These are phyloP conservation scores for Ceratocystis smalleyi DNA, from an alignment of 2,329 filamentous ascomycete species.

Conservation along the genomic window DNA sequence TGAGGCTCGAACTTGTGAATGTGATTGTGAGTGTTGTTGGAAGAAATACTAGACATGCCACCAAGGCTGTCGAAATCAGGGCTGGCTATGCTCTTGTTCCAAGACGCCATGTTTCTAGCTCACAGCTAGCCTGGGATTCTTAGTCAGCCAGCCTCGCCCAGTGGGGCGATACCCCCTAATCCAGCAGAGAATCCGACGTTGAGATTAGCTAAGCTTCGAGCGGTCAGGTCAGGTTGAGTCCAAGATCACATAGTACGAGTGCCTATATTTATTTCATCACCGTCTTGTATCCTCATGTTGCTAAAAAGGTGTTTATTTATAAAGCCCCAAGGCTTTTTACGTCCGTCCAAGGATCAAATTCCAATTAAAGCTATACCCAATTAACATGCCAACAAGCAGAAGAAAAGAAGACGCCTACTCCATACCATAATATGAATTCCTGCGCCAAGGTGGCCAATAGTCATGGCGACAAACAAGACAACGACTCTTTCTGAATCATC, in stretches of 20 bases:
- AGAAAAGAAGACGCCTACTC: slow-evolving; percentile 5
- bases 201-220: neutral
- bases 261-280: too few species aligned
- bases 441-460: neutral
- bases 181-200: neutral
- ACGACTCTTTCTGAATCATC: neutral
- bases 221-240: too few species aligned
- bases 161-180: neutral
- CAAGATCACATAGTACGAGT: too few species aligned
- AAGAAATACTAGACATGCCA: slow-evolving; percentile 12
- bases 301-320: neutral
- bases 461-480: neutral
- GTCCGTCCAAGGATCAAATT: neutral
- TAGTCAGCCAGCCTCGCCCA: slow-evolving; percentile 9
- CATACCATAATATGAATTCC: neutral
- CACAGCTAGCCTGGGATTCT: neutral
- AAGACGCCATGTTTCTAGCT: neutral
- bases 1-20: neutral
- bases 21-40: slow-evolving; percentile 10
- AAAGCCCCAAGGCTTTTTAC: neutral
- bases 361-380: neutral
- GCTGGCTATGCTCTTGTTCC: neutral
- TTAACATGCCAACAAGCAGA: neutral
- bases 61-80: slow-evolving; percentile 13
- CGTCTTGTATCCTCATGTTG: too few species aligned